Base-by-base conservation (phyloP, 2,329 filamentous ascomycete species). In the Curvularia sp. region DNA sequence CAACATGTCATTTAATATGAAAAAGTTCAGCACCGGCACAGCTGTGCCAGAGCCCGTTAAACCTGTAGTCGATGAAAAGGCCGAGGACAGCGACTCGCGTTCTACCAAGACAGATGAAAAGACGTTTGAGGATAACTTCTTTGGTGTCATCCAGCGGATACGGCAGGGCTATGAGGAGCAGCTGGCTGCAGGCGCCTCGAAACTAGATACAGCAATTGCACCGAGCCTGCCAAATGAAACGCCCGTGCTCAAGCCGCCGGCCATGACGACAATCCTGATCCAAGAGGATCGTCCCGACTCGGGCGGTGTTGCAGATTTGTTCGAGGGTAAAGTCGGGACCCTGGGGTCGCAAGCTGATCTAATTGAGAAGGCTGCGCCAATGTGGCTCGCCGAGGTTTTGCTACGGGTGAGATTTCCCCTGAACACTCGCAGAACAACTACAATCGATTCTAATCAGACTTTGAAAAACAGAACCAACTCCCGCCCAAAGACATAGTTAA, bases 401-500 rank as follows among this genome's bases (percentile, higher is more conserved):
- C 81, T 99, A 46, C 82, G 83, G 69, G 87, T 89, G 79, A 67
- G 80, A n/a, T n/a, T 65, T 19, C 5, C 47, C 13, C 28, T 1
- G 47, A 7, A 3, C 7, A 10, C 10, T 18, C 8, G 5, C 5
- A 4, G 18, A n/a, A 1, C 8, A 15, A 18, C 12, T 12, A 3
- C 8, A 23, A 30, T 13, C 6, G 8, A 39, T 25, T 30, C 23
- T 41, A 28, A 8, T n/a, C 32, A 39, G 4, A n/a, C 21, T 5
- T 21, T 0, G 19, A 27, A 5, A 36, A 36, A 18, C 74, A 92
- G 82, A 97, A 97, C 74, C 84, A 87, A 73, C 86, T 92, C 8
- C 92, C 93, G 0, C 79, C 84, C 58, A 98, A 98, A 80, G 95
- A 98, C n/a, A 88, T 93, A 1, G 87, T 94, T 67, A 99, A 99